Percentiles rank a stretch among this genome's conserved stretches.
These are phyloP conservation scores for Sugiyamaella pinicola DNA, from an alignment of 1,139 yeast species.

Conservation along the genomic window DNA sequence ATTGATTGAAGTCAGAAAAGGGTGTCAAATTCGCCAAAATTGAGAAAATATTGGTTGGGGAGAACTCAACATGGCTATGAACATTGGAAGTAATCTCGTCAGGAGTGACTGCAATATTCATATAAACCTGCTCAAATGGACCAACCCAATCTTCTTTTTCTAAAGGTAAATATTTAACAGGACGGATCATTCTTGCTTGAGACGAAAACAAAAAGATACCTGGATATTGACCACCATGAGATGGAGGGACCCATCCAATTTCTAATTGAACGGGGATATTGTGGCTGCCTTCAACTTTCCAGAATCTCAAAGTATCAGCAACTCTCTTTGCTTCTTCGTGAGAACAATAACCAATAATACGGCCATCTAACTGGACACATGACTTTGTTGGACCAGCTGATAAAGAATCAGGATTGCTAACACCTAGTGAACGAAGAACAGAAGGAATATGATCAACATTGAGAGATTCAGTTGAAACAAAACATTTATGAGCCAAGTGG, in stretches of 20 bases:
- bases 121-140: slow-evolving; percentile 96
- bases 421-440: slow-evolving; percentile 74
- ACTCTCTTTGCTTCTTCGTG: slow-evolving; percentile 85
- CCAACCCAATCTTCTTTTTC: slow-evolving; percentile 86
- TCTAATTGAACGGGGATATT: slow-evolving; percentile 84
- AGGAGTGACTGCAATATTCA: slow-evolving; percentile 95
- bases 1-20: slow-evolving; percentile 96
- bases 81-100: slow-evolving; percentile 79
- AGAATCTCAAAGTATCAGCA: slow-evolving; percentile 86
- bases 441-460: slow-evolving; percentile 75
- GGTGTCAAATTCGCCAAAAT: slow-evolving; percentile 96
- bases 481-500: slow-evolving; percentile 95
- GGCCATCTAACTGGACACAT: slow-evolving; percentile 93
- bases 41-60: slow-evolving; percentile 92
- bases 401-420: slow-evolving; percentile 64
- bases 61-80: slow-evolving; percentile 90
- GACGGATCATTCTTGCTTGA: slow-evolving; percentile 93
- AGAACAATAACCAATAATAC: slow-evolving; percentile 90
- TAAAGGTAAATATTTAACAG: slow-evolving; percentile 85
- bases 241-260: slow-evolving; percentile 94
- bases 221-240: slow-evolving; percentile 94
- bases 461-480: slow-evolving; percentile 72
- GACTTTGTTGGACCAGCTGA: slow-evolving; percentile 88
- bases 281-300: slow-evolving; percentile 85
- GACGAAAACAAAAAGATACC: slow-evolving; percentile 92